Conservation (phyloP, 345 rosid species). For the Clausena lansium region DNA sequence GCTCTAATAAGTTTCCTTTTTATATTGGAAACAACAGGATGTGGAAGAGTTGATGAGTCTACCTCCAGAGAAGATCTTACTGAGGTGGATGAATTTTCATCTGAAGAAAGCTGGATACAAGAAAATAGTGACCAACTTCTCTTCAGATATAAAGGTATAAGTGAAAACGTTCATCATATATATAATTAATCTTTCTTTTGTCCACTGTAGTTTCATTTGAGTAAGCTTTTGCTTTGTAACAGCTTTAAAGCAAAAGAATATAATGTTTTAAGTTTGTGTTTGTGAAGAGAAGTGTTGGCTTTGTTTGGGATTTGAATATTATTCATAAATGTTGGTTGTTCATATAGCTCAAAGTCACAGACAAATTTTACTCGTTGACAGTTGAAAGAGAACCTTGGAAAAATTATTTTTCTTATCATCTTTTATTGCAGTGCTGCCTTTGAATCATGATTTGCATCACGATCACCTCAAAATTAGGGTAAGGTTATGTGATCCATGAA, state of each 20-base stretch:
- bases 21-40: slow-evolving; percentile 50
- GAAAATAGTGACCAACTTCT: slow-evolving; percentile 84
- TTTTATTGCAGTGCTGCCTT: neutral
- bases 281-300: neutral
- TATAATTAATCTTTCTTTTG: neutral
- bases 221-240: neutral
- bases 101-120: slow-evolving; percentile 73
- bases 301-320: slow-evolving; percentile 4
- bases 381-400: neutral
- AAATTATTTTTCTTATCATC: neutral
- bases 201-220: neutral
- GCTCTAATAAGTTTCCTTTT: slow-evolving; percentile 6
- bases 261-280: neutral
- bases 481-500: too few relatives aligned
- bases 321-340: neutral
- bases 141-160: slow-evolving; percentile 90
- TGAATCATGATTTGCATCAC: neutral
- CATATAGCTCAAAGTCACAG: neutral
- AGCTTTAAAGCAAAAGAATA: neutral
- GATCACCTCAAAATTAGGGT: neutral
- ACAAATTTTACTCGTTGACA: neutral
- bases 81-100: slow-evolving; percentile 99
- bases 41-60: slow-evolving; percentile 98
- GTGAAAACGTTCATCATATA: neutral
- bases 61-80: slow-evolving; percentile 93